These are phyloP conservation scores for Capronia americana DNA, from an alignment of 2,329 filamentous ascomycete genomes.

Conservation along the genomic window DNA sequence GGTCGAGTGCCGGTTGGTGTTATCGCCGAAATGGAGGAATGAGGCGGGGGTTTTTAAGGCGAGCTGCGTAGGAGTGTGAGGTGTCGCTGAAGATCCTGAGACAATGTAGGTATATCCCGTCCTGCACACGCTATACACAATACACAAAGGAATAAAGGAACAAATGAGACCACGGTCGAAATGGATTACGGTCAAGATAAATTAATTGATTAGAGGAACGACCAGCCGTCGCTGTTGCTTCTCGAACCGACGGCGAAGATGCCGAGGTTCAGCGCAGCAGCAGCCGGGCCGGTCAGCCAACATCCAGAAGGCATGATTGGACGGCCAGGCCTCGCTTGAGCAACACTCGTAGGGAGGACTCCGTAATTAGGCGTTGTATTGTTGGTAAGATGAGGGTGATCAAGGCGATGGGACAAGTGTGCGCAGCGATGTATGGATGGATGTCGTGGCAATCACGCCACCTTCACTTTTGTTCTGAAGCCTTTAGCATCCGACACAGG, in stretches of 20 bases:
- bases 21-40: neutral
- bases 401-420: too few species aligned
- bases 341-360: too few species aligned
- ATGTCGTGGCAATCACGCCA: too few species aligned
- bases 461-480: too few species aligned
- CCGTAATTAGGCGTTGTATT: too few species aligned
- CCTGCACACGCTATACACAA: neutral
- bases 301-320: neutral
- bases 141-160: neutral
- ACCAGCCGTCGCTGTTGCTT: neutral
- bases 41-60: neutral
- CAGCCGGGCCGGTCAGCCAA: slow-evolving; percentile 7
- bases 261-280: slow-evolving; percentile 1
- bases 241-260: neutral
- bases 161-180: neutral
- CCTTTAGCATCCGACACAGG: too few species aligned
- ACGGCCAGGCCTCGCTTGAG: too few species aligned
- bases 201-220: slow-evolving; percentile 2
- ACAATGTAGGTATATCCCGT: neutral
- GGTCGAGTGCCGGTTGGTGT: neutral
- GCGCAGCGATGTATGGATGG: too few species aligned
- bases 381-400: too few species aligned
- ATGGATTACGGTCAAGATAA: neutral
- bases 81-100: neutral
- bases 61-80: neutral